Base-by-base conservation (phyloP, 2,329 filamentous ascomycete genomes). In the Colletotrichum musae region DNA sequence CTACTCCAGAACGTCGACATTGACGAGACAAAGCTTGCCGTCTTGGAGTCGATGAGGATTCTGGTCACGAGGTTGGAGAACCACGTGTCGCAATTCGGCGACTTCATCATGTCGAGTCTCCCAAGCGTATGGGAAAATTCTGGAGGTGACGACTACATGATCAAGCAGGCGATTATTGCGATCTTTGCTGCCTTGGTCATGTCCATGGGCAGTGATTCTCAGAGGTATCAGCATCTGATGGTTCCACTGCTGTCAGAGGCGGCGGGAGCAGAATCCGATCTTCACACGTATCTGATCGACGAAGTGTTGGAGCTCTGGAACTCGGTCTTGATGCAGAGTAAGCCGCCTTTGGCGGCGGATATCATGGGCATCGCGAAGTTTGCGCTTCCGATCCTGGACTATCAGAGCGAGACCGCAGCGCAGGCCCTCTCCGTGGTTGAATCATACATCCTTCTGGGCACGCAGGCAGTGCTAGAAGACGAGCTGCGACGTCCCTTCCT, bases 251-350 rank as follows among this genome's bases (percentile, higher is more conserved):
- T 99, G 50, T 86, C 90, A 53, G 92, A 93, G 75, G 94, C 94
- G 2, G 90, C 96, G 43, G 89, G 95, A 67, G 91, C 92, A 3
- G 89, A 88, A 12, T 96, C 94, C 1, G 89, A 93, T 47, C 86
- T 93, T 50, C 90, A 93, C 73, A 82, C 95, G 2, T 96, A 97
- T 75, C 88, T 99, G 12, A 89, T 97, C 13, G 96, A 98, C 71
- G 96, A 99, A 78, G 93, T 94, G 0, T 84, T 98, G 15, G 95
- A 98, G 64, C 87, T 99, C 3, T 98, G 95, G 95, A 87, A 88
- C 41, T 89, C 92, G 2, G 89, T 98, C 12, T 80, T 95, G 45
- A 85, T 85, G 71, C 89, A 94, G 74, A 91, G 90, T 67, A 85
- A 87, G 7, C 81, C 88, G 13, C 90, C 92, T 0, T 81, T 91